These are phyloP conservation scores for Vitis hybrid DNA, from an alignment of 177 flowering plant species.

Conservation along the genomic window DNA sequence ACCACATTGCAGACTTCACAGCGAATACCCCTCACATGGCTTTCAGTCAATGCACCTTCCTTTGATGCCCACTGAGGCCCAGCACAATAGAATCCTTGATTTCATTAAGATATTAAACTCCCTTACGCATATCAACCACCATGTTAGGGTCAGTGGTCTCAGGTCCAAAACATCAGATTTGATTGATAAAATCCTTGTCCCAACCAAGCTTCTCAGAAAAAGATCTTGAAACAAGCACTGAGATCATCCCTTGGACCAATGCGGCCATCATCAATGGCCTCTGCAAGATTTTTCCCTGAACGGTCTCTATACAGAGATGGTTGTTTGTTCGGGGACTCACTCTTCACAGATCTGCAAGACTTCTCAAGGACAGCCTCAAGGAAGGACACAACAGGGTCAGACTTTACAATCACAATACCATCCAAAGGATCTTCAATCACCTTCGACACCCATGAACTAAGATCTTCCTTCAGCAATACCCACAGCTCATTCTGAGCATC, in stretches of 20 bases:
- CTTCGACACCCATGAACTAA: too few species aligned
- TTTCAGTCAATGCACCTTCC: conserved; percentile 34
- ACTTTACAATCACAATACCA: conserved; percentile 30
- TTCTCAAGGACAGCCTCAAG: conserved; percentile 34
- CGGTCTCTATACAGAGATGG: conserved; percentile 33
- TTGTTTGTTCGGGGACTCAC: conserved; percentile 40
- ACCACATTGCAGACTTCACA: conserved; percentile 39
- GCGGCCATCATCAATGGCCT: conserved; percentile 33
- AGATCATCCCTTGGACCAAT: conserved; percentile 40
- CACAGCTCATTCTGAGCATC: too few species aligned
- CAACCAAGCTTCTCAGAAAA: conserved; percentile 31
- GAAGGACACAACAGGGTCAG: conserved; percentile 37
- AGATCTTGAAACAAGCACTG: conserved; percentile 24
- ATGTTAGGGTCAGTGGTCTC: conserved; percentile 38
- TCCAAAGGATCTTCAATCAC: conserved; percentile 8
- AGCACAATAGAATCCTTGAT: conserved; percentile 38
- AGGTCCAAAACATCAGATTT: conserved; percentile 35
- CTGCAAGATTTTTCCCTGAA: conserved; percentile 31
- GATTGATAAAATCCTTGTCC: conserved; percentile 33
- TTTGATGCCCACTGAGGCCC: conserved; percentile 38
- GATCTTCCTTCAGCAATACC: too few species aligned
- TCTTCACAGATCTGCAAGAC: conserved; percentile 31
- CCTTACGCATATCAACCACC: conserved; percentile 40
- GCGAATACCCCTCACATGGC: conserved; percentile 36
- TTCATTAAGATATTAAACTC: conserved; percentile 36